These are phyloP conservation scores for Bacterosira constricta DNA, from an alignment of 108 stramenopile genomes.

Conservation along the genomic window DNA sequence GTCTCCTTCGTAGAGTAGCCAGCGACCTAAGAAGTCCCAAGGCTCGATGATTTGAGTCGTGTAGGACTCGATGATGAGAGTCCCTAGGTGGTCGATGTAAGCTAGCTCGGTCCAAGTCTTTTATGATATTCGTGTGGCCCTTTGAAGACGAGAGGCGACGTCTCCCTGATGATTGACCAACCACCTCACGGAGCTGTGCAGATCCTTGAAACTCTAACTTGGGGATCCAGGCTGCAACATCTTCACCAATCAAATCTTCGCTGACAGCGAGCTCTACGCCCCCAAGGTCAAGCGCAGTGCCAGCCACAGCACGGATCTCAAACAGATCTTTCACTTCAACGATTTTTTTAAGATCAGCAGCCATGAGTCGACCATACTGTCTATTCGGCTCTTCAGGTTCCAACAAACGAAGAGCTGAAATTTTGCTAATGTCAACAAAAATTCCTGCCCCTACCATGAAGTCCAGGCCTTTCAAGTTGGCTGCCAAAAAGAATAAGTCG, in stretches of 20 bases:
- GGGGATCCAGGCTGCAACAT: background rate
- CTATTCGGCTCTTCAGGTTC: constrained; percentile 9
- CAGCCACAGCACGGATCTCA: constrained; percentile 15
- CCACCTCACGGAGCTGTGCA: too few relatives aligned
- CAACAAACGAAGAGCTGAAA: constrained; percentile 23
- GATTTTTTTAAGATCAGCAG: constrained; percentile 15
- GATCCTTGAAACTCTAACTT: too few relatives aligned
- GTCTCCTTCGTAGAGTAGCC: too few relatives aligned
- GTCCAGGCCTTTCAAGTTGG: background rate
- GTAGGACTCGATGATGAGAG: too few relatives aligned
- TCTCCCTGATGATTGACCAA: too few relatives aligned
- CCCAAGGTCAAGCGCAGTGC: background rate
- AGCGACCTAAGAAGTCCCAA: too few relatives aligned
- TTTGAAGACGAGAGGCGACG: too few relatives aligned
- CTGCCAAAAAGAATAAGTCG: constrained; percentile 23
- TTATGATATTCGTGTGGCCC: too few relatives aligned
- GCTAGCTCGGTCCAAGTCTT: too few relatives aligned
- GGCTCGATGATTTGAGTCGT: too few relatives aligned
- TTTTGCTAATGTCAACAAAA: constrained; percentile 44
- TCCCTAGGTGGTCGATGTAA: too few relatives aligned
- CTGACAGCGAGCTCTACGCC: background rate
- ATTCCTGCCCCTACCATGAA: constrained; percentile 31
- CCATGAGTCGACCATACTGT: constrained; percentile 26
- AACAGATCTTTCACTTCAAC: constrained; percentile 30
- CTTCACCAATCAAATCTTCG: background rate